Conservation (phyloP, 2,329 filamentous ascomycete species). For the Epichloe uncinata region DNA sequence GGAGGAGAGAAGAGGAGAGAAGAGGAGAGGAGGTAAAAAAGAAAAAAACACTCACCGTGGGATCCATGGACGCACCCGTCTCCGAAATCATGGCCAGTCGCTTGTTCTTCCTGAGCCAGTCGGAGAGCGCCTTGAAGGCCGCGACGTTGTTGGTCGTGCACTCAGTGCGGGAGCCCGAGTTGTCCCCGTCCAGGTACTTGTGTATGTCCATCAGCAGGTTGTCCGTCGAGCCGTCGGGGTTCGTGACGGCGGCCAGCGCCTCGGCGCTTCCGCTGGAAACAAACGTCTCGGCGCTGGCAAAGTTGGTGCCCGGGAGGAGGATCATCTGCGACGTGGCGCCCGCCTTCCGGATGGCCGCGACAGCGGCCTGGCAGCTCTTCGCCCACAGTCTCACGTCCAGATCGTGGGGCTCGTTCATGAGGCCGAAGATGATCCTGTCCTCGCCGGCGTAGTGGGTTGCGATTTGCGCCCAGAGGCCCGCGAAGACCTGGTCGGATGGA, state of each 20-base stretch:
- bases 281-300: slow-evolving; percentile 35
- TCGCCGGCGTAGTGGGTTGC: slow-evolving; percentile 45
- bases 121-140: slow-evolving; percentile 32
- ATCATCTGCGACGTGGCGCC: slow-evolving; percentile 54
- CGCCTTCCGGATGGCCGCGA: slow-evolving; percentile 50
- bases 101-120: slow-evolving; percentile 32
- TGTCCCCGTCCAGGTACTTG: slow-evolving; percentile 46
- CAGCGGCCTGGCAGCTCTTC: slow-evolving; percentile 44
- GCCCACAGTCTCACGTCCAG: slow-evolving; percentile 45
- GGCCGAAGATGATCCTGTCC: slow-evolving; percentile 41
- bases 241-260: slow-evolving; percentile 38
- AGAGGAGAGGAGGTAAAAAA: background rate
- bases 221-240: slow-evolving; percentile 43
- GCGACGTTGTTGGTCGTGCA: slow-evolving; percentile 41
- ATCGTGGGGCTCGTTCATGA: slow-evolving; percentile 60
- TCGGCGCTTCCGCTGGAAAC: slow-evolving; percentile 35
- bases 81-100: slow-evolving; percentile 38
- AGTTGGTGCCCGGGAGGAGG: slow-evolving; percentile 45
- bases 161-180: slow-evolving; percentile 36
- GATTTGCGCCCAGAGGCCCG: slow-evolving; percentile 42
- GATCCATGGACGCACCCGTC: slow-evolving; percentile 33
- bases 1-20: background rate
- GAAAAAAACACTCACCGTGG: slow-evolving; percentile 26
- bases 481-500: slow-evolving; percentile 44
- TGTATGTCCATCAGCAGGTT: slow-evolving; percentile 47